phyloP scores from a whole-genome alignment of 805 yeast species.

The Wickerhamiella azyma region DNA sequence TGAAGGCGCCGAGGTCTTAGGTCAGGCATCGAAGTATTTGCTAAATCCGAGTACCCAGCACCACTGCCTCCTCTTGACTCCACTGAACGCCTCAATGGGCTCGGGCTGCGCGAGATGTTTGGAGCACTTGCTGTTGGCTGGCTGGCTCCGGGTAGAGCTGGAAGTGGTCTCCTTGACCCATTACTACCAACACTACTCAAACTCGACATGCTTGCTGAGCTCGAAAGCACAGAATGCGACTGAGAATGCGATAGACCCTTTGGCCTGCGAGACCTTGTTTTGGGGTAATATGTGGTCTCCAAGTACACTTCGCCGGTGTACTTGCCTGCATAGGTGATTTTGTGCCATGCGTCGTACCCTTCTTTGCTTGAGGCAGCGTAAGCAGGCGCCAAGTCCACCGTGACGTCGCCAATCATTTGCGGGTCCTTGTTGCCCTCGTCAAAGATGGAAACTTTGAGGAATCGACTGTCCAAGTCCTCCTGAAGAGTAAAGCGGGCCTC shows the following conservation, averaged over 20 bases:
- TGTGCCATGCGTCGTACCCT: conserved; percentile 81
- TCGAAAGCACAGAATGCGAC: not conserved
- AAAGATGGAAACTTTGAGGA: conserved; percentile 57
- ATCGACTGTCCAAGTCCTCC: conserved; percentile 32
- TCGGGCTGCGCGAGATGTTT: not conserved
- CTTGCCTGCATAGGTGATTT: conserved; percentile 47
- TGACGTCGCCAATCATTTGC: conserved; percentile 69
- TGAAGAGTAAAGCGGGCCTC: conserved; percentile 25
- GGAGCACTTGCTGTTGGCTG: conserved; percentile 1
- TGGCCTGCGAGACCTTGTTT: not conserved
- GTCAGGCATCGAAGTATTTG: conserved; percentile 7
- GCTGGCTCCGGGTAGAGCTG: not conserved
- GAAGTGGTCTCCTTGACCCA: conserved; percentile 1
- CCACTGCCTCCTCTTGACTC: too few species aligned
- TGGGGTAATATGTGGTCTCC: conserved; percentile 84
- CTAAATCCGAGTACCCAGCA: not conserved
- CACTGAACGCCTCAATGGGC: conserved; percentile 1
- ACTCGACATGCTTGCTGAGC: conserved; percentile 4
- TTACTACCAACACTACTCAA: conserved; percentile 5
- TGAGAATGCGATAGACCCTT: not conserved
- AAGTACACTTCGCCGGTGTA: conserved; percentile 80
- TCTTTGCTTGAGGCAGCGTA: conserved; percentile 50
- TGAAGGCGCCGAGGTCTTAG: not conserved
- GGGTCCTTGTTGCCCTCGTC: conserved; percentile 73
- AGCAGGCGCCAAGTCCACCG: conserved; percentile 63